A percentile compares a stretch with the other conserved stretches of the same genome.
Conservation (phyloP, 2,329 filamentous ascomycete genomes). For the Cadophora sp. region DNA sequence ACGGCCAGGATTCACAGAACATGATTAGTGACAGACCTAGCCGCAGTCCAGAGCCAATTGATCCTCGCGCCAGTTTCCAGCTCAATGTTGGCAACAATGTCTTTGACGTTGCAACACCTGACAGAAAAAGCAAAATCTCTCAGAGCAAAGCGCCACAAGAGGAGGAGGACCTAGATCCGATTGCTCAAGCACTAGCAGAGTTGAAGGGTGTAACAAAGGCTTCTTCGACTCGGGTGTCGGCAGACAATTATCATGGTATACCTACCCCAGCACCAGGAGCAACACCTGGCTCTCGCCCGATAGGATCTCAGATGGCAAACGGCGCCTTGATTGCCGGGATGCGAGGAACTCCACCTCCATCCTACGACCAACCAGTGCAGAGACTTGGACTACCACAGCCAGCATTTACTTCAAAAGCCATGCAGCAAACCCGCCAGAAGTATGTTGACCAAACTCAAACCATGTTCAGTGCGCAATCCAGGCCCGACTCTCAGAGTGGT, state of each 20-base stretch:
- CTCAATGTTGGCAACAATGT: constrained; percentile 96
- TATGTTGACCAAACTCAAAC: constrained; percentile 83
- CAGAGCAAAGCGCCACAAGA: constrained; percentile 49
- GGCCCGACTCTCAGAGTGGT: constrained; percentile 43
- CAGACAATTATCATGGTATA: constrained; percentile 94
- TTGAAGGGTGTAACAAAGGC: constrained; percentile 88
- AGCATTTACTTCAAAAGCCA: constrained; percentile 89
- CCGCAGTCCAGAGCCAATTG: constrained; percentile 82
- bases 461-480: constrained; percentile 64
- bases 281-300: constrained; percentile 52
- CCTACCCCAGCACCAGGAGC: constrained; percentile 74
- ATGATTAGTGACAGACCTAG: constrained; percentile 52
- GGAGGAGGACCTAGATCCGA: constrained; percentile 79
- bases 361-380: constrained; percentile 78
- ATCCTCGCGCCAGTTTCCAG: constrained; percentile 90
- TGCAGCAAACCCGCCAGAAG: constrained; percentile 93
- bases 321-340: constrained; percentile 60
- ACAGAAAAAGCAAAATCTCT: constrained; percentile 59
- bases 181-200: constrained; percentile 90
- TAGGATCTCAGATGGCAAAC: constrained; percentile 49
- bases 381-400: constrained; percentile 88
- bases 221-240: constrained; percentile 83
- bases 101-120: constrained; percentile 86
- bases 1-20: constrained; percentile 49
- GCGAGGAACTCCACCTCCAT: constrained; percentile 83